These are phyloP conservation scores for Circinella umbellata DNA, from an alignment of 371 early-diverging fungal genomes.

Conservation along the genomic window DNA sequence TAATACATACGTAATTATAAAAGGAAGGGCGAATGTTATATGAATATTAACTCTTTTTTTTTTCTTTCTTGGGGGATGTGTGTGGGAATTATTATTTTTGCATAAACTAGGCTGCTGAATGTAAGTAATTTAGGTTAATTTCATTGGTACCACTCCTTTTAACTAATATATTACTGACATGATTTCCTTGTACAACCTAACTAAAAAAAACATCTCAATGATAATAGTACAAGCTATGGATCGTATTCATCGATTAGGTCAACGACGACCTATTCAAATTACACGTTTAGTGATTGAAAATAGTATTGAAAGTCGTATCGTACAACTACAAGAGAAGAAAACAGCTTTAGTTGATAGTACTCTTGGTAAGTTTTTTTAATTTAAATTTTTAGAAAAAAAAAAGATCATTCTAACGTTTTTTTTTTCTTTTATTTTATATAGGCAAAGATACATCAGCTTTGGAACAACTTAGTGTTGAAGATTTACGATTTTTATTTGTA, in stretches of 20 bases:
- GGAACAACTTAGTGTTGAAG: slow-evolving; percentile 79
- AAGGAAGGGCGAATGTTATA: background rate
- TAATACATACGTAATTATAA: too few species aligned
- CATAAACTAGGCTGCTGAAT: slow-evolving; percentile 40
- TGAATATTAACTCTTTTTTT: background rate
- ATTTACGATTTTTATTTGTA: slow-evolving; percentile 87
- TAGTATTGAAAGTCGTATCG: slow-evolving; percentile 93
- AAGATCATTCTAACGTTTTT: too few species aligned
- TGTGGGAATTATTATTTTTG: background rate
- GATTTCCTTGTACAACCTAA: background rate
- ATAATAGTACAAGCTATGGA: slow-evolving; percentile 78
- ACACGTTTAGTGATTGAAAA: slow-evolving; percentile 93
- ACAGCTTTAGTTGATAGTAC: slow-evolving; percentile 89
- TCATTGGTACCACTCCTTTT: background rate
- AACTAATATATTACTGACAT: background rate
- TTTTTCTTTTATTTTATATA: slow-evolving; percentile 22
- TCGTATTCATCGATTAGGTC: slow-evolving; percentile 92
- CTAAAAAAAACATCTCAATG: background rate
- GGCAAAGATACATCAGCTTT: slow-evolving; percentile 64
- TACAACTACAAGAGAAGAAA: slow-evolving; percentile 96
- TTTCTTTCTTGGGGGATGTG: too few species aligned
- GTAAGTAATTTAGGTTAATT: slow-evolving; percentile 28
- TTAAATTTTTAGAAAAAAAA: too few species aligned
- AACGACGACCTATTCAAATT: slow-evolving; percentile 87
- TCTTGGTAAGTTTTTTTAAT: slow-evolving; percentile 79